Base-by-base conservation (phyloP, 257 asterid genomes). In the Ligustrum vulgare region DNA sequence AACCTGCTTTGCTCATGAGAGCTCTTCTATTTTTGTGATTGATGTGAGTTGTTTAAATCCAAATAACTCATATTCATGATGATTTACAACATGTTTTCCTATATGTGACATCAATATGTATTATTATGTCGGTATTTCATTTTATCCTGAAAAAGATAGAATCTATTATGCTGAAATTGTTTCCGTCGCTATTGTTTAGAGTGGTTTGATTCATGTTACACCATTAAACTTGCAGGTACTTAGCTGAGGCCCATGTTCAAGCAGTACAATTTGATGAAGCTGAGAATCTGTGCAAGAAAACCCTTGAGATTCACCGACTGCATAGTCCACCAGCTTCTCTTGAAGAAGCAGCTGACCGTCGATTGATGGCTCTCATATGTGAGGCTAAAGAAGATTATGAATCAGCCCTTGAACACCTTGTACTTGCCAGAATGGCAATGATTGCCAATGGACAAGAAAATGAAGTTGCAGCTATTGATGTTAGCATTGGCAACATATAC, bases 301-400 rank as follows among this genome's bases (percentile, higher is more conserved):
- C 99, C 69, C 97, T 95, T 39, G 99, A 95, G 86, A 95, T 95
- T 80, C 99, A 95, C 85, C 89, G 97, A 7, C 94, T 91, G 70
- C 98, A 95, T 81, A 93, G 98, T 75, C 97, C 98, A 35, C 99
- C 99, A 5, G 99, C 99, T 20, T 93, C 98, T 79, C 98, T 95
- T 11, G 99, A 95, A 84, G 99, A 95, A 86, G 99, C 97, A 74
- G 97, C 98, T 62, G 99, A 95, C 78, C 96, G 98, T 56, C 87
- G 99, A 66, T 81, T 95, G 80, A 93, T 95, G 98, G 98, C 99
- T 71, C 97, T 95, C 72, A 91, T 95, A 79, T 93, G 92, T 35
- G 99, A 95, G 80, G 98, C 99, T 56, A 93, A 93, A 81, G 97
- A 96, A 56, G 98, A 90, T 74, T 91, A 88, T 11, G 99, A 95